Conservation (phyloP, 495 filamentous ascomycete species). For the Bryoglossum gracile region DNA sequence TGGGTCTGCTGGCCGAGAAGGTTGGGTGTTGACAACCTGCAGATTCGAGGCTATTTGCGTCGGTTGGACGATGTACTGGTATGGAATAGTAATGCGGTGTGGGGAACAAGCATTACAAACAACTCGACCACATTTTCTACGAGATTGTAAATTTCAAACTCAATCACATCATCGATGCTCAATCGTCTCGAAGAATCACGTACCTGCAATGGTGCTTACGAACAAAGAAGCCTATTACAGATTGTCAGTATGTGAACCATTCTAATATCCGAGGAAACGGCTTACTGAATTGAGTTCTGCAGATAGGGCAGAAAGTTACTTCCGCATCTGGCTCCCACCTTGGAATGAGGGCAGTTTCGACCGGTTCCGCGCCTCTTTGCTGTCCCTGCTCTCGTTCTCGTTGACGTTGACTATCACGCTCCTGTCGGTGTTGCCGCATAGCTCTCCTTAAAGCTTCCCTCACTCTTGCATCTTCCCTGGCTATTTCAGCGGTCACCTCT, state of each 20-base stretch:
- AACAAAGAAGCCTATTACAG: constrained; percentile 55
- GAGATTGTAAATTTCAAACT: neutral
- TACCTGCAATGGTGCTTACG: constrained; percentile 86
- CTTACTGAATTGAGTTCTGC: constrained; percentile 57
- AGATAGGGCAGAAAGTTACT: constrained; percentile 76
- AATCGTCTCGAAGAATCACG: constrained; percentile 14
- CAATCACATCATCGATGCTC: neutral
- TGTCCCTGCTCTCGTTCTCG: too few relatives aligned
- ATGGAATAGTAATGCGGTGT: constrained; percentile 88
- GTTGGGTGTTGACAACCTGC: neutral
- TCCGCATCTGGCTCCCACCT: constrained; percentile 82
- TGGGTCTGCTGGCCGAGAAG: constrained; percentile 21
- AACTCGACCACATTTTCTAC: constrained; percentile 87
- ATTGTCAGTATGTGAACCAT: constrained; percentile 5
- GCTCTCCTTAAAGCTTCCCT: too few relatives aligned
- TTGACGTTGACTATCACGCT: too few relatives aligned
- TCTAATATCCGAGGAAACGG: neutral
- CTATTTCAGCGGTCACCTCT: too few relatives aligned
- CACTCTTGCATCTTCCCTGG: too few relatives aligned
- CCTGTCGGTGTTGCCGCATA: too few relatives aligned
- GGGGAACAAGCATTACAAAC: constrained; percentile 90
- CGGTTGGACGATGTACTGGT: constrained; percentile 86
- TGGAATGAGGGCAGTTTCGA: too few relatives aligned
- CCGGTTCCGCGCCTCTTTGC: too few relatives aligned
- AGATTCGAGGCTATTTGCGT: constrained; percentile 38